These are phyloP conservation scores for Chaetoscypha palmicola DNA, from an alignment of 2,329 filamentous ascomycete genomes.

Conservation along the genomic window DNA sequence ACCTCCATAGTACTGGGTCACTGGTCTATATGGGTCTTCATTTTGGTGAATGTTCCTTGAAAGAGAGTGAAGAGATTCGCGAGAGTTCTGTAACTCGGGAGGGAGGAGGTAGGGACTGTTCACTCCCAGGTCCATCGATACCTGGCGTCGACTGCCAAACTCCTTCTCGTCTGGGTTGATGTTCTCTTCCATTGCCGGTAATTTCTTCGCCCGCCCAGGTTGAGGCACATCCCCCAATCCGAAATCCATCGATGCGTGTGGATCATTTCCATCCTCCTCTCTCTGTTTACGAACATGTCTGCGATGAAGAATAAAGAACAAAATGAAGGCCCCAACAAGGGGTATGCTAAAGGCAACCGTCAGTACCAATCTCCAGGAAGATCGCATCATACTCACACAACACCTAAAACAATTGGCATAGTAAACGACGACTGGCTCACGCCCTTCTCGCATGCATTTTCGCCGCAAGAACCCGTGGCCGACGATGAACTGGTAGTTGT, in stretches of 20 bases:
- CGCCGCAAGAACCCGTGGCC: slow-evolving; percentile 25
- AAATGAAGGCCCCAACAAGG: slow-evolving; percentile 55
- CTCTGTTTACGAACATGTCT: slow-evolving; percentile 65
- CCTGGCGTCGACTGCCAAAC: slow-evolving; percentile 41
- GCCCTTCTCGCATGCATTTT: slow-evolving; percentile 53
- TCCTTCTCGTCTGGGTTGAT: slow-evolving; percentile 5
- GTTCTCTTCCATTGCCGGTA: slow-evolving; percentile 3
- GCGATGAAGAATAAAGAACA: slow-evolving; percentile 72
- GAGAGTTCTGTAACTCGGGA: slow-evolving; percentile 67
- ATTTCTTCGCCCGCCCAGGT: slow-evolving; percentile 17
- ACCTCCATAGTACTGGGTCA: slow-evolving; percentile 49
- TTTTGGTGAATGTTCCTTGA: slow-evolving; percentile 66
- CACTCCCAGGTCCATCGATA: slow-evolving; percentile 61
- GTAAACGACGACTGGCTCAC: slow-evolving; percentile 48
- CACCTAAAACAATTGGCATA: slow-evolving; percentile 60
- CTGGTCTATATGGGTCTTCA: slow-evolving; percentile 77
- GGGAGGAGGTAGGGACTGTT: slow-evolving; percentile 93
- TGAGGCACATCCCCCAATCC: slow-evolving; percentile 56
- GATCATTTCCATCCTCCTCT: slow-evolving; percentile 76
- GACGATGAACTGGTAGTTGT: slow-evolving; percentile 20
- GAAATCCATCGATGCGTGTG: slow-evolving; percentile 88
- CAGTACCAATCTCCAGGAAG: slow-evolving; percentile 5
- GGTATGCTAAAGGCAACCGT: slow-evolving; percentile 57
- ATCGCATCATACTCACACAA: slow-evolving; percentile 51
- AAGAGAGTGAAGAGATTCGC: slow-evolving; percentile 80